These are phyloP conservation scores for Pestalotiopsis sp. DNA, from an alignment of 2,329 filamentous ascomycete species.

Conservation along the genomic window DNA sequence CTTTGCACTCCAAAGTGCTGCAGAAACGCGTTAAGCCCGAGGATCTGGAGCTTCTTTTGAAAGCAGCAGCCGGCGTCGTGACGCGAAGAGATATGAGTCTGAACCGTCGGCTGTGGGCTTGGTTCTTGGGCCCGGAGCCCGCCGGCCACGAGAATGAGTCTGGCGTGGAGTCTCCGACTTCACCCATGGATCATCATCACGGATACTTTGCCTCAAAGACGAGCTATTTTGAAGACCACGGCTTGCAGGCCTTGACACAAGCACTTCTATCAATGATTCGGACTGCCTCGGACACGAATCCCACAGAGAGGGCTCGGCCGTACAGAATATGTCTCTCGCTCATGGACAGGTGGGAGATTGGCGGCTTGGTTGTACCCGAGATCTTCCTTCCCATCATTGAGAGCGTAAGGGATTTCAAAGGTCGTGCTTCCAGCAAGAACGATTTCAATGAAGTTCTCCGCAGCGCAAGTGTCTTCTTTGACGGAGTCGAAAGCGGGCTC, in stretches of 20 bases:
- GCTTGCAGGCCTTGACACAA: slow-evolving; percentile 72
- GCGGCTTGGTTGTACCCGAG: slow-evolving; percentile 82
- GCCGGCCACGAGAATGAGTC: slow-evolving; percentile 50
- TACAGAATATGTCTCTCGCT: slow-evolving; percentile 92
- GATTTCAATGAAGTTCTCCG: slow-evolving; percentile 86
- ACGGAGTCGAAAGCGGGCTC: slow-evolving; percentile 90
- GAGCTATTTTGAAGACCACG: slow-evolving; percentile 82
- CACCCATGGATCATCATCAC: slow-evolving; percentile 44
- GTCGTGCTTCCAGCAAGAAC: slow-evolving; percentile 61
- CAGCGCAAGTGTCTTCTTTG: slow-evolving; percentile 95
- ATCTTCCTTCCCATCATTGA: slow-evolving; percentile 86
- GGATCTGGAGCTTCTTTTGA: slow-evolving; percentile 81
- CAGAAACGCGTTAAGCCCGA: slow-evolving; percentile 72
- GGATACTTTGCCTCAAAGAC: slow-evolving; percentile 60
- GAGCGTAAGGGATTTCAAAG: slow-evolving; percentile 77
- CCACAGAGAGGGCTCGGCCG: slow-evolving; percentile 75
- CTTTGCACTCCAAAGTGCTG: slow-evolving; percentile 79
- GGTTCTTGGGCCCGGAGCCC: slow-evolving; percentile 84
- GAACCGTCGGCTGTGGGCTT: slow-evolving; percentile 92
- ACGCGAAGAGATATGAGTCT: slow-evolving; percentile 93
- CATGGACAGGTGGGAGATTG: slow-evolving; percentile 99
- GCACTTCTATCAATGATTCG: slow-evolving; percentile 80
- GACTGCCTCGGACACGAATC: slow-evolving; percentile 47
- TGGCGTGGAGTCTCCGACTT: slow-evolving; percentile 46
- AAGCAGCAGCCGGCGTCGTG: slow-evolving; percentile 85